Percentiles rank a stretch among this genome's conserved stretches.
These are phyloP conservation scores for Hyaloscypha bicolor DNA, from an alignment of 495 filamentous ascomycete species.

Conservation along the genomic window DNA sequence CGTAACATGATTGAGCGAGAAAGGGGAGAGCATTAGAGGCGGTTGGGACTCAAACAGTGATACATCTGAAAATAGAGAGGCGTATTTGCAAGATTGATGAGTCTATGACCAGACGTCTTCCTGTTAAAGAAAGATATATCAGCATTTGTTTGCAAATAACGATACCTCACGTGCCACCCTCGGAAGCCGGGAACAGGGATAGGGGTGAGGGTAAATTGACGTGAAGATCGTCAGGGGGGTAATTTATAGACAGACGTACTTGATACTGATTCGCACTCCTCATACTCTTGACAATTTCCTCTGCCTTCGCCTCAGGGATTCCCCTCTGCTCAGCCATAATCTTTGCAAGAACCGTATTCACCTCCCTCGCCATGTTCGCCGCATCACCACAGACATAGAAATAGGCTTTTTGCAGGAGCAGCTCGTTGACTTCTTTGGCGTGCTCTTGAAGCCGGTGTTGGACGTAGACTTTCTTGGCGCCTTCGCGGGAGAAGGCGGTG, in stretches of 20 bases:
- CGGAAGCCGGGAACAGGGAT: not conserved
- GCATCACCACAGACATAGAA: slow-evolving; percentile 99
- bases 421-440: slow-evolving; percentile 81
- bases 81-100: not conserved
- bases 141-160: slow-evolving; percentile 30
- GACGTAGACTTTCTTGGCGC: slow-evolving; percentile 88
- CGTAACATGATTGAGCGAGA: no score
- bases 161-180: not conserved
- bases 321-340: slow-evolving; percentile 84
- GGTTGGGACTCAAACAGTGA: no score
- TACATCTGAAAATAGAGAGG: not conserved
- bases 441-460: slow-evolving; percentile 88
- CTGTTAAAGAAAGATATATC: slow-evolving; percentile 38
- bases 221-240: not conserved
- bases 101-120: slow-evolving; percentile 89
- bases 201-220: not conserved
- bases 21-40: no score
- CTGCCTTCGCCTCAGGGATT: slow-evolving; percentile 79
- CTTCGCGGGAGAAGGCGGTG: slow-evolving; percentile 91
- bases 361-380: slow-evolving; percentile 97
- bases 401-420: slow-evolving; percentile 84
- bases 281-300: slow-evolving; percentile 97
- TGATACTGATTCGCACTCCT: slow-evolving; percentile 93
- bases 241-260: slow-evolving; percentile 43
- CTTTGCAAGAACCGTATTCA: slow-evolving; percentile 80